Base-by-base conservation (phyloP, 208 protist genomes). In the Wallacemonas sp. region DNA sequence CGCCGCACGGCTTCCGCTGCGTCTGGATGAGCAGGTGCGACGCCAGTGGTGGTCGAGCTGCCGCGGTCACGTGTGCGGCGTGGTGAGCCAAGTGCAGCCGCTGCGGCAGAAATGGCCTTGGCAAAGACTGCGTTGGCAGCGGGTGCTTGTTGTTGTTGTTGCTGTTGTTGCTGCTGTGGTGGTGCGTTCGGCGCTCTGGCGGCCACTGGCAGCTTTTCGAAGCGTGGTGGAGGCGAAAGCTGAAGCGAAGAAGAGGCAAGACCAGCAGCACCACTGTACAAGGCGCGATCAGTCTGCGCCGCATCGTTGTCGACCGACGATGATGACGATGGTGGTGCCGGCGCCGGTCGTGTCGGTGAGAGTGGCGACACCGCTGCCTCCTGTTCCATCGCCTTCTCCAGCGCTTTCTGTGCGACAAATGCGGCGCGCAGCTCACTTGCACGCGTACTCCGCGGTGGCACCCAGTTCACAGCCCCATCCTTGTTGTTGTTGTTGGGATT, bases 361-460 rank as follows among this genome's bases (percentile, higher is more conserved):
- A 32, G 11, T 30, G 23, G 5, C 11, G 14, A 8, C 16, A 9
- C 41, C 41, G 36, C 36, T 8, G 36, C 12, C 36, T 16, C 12
- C 36, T 17, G 12, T 17, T 41, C 36, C 36, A 17, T 16, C 16
- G 36, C 36, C 16, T 9, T n/a, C 17, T 47, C 41, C 5, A 47
- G 9, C 11, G 8, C 23, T 9, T 43, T 58, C 17, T 33, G 30
- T 5, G 26, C 2, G n/a, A 58, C 38, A 29, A 1, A 58, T 6
- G 52, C 52, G 26, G 52, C 52, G 5, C 52, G 52, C 52, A 58
- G 52, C 32, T 34, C 52, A 58, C 52, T 58, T 4, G 52, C 52
- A 19, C 52, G 52, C 32, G 52, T 58, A 5, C n/a, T 24, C 6
- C 52, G 52, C 32, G 32, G 52, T 8, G 52, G 52, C 12, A 33